These are phyloP conservation scores for Malus hybrid DNA, from an alignment of 331 rosid species.

Conservation along the genomic window DNA sequence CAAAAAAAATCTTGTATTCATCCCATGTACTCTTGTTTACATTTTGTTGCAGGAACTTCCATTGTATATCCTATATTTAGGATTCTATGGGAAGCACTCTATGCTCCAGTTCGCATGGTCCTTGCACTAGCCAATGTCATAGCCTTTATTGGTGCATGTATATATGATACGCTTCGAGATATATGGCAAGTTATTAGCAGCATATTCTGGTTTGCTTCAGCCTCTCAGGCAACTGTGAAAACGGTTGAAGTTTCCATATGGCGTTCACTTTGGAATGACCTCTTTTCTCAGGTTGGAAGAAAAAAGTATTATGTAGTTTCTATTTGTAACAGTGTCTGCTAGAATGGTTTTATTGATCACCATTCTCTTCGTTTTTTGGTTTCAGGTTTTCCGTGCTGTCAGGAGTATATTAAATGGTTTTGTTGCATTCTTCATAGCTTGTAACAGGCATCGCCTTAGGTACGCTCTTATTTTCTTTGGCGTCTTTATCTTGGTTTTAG, in stretches of 20 bases:
- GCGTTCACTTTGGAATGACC: constrained; percentile 93
- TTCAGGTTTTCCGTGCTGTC: constrained; percentile 84
- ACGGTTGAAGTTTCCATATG: constrained; percentile 66
- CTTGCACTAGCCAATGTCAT: constrained; percentile 36
- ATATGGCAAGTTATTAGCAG: constrained; percentile 47
- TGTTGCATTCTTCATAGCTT: constrained; percentile 78
- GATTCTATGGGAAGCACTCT: constrained; percentile 61
- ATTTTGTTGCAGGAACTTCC: constrained; percentile 47
- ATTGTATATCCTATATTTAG: constrained; percentile 59
- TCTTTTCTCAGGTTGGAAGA: constrained; percentile 77
- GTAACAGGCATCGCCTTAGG: constrained; percentile 99
- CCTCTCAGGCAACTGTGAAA: constrained; percentile 56
- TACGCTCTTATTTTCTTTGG: constrained; percentile 12
- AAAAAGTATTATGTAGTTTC: constrained; percentile 1
- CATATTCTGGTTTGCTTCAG: constrained; percentile 55
- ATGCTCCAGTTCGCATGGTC: constrained; percentile 61
- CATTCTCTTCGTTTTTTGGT: constrained; percentile 5
- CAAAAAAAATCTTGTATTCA: constrained; percentile 4
- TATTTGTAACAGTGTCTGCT: neutral
- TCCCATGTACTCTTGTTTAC: constrained; percentile 11
- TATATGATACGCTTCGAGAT: constrained; percentile 35
- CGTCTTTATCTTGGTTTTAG: too few relatives aligned
- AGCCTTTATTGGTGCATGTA: constrained; percentile 27
- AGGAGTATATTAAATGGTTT: constrained; percentile 80
- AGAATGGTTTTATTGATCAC: constrained; percentile 14